Evolutionary conservation across 1,139 yeast genomes (phyloP), one percentile per base, ranked within the genome.

Genomic region (Groenewaldozyma auringiensis): DNA sequence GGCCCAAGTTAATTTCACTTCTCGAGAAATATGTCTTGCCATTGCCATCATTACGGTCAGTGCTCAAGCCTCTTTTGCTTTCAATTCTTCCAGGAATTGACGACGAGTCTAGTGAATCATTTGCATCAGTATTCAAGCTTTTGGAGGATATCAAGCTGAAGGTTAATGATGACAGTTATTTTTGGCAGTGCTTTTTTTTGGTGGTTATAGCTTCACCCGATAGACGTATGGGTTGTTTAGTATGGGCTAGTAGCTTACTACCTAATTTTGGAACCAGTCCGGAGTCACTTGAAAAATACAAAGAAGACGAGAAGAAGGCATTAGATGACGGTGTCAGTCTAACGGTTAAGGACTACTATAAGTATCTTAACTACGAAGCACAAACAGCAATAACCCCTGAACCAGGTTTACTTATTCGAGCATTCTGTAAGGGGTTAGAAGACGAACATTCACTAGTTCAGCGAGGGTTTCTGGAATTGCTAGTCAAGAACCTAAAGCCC

Each of bases 91-190:
- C 96, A 0, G 96, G 96, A 0, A 73, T 94, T 42, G 98, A 92
- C 55, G 97, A 92, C 56, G 96, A 88, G 54, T 78, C 87, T 40
- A 81, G 92, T 18, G 98, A 92, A 58, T 79, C 82, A 31, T 89
- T 83, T 59, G 71, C 70, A 14, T 76, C 80, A 2, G 75, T 80
- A 1, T 55, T 87, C 47, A 67, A 68, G 1, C 61, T 89, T 37
- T 68, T 92, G 45, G 89, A 81, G 44, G 62, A 67, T 2, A 71
- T 88, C 55, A 78, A 79, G 54, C 55, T 52, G n/a, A 76, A 77
- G 42, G 62, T 87, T 29, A 68, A 70, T 37, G 81, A 87, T 58
- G 88, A 86, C 57, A 63, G 79, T 1, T 79, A 83, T 53, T 92
- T 89, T 63, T 92, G 98, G 98, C 92, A 81, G 54, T 74, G 82